These are phyloP conservation scores for Eimeria tenella DNA, from an alignment of 169 alveolate species.

Conservation along the genomic window DNA sequence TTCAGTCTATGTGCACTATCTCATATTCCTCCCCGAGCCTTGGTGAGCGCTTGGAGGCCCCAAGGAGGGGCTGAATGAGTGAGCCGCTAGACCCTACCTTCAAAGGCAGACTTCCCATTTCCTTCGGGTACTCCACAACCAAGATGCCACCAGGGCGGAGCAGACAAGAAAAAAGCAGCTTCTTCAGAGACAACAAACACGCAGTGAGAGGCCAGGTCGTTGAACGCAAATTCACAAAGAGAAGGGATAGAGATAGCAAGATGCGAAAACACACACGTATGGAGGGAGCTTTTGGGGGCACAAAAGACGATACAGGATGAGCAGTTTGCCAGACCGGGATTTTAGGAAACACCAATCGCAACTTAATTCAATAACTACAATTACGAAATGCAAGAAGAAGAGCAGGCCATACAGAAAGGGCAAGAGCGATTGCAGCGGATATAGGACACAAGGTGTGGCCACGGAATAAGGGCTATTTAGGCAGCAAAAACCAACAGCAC, in stretches of 20 bases:
- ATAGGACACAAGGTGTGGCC: too few relatives aligned
- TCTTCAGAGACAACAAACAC: not conserved
- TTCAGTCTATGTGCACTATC: too few relatives aligned
- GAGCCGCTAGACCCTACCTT: not conserved
- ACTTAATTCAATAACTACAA: not conserved
- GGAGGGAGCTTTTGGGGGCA: too few relatives aligned
- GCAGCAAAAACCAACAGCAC: not conserved
- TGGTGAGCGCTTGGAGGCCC: not conserved
- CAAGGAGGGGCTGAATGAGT: not conserved
- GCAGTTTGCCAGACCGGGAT: too few relatives aligned
- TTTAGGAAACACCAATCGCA: not conserved
- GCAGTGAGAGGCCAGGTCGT: too few relatives aligned
- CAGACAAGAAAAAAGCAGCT: conserved; percentile 39
- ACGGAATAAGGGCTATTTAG: not conserved
- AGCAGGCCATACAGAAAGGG: not conserved
- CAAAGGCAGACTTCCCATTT: conserved; percentile 53
- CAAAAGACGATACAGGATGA: not conserved
- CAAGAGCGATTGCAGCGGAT: not conserved
- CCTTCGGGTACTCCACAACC: conserved; percentile 64
- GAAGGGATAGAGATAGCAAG: not conserved
- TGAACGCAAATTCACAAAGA: not conserved
- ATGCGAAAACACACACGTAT: too few relatives aligned
- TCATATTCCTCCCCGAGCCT: too few relatives aligned
- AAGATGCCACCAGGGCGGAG: conserved; percentile 30
- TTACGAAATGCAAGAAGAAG: not conserved